Evolutionary conservation across 2,329 filamentous ascomycete genomes (phyloP).

Genomic region (Pleoardoris graminearum): DNA sequence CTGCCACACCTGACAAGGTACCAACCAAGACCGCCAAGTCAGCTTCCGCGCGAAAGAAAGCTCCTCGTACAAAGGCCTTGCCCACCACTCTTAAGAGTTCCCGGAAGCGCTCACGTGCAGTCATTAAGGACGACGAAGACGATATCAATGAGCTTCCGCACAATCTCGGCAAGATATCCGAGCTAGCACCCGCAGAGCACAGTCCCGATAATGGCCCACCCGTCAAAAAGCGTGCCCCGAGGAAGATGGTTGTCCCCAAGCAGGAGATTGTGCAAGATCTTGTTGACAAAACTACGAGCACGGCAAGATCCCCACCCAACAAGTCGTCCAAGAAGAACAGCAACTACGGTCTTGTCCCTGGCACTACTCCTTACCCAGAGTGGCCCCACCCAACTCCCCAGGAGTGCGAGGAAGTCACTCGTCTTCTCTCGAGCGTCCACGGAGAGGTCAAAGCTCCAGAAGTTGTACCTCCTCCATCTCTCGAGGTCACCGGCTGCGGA

Average conservation of each 20-base stretch:
- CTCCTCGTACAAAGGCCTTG: neutral
- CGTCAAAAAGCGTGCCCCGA: conserved; percentile 18
- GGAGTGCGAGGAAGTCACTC: conserved; percentile 70
- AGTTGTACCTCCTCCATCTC: conserved; percentile 69
- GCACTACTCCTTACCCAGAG: conserved; percentile 68
- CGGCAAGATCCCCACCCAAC: conserved; percentile 38
- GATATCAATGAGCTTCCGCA: conserved; percentile 57
- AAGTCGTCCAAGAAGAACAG: conserved; percentile 48
- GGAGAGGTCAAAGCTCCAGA: conserved; percentile 66
- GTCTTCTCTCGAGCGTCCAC: conserved; percentile 67
- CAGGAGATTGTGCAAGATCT: conserved; percentile 28
- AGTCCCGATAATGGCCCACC: conserved; percentile 15
- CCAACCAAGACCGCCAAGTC: conserved; percentile 3
- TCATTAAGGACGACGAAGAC: conserved; percentile 45
- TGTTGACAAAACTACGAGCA: conserved; percentile 29
- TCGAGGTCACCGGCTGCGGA: conserved; percentile 71
- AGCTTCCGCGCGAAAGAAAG: conserved; percentile 8
- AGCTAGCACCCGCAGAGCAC: conserved; percentile 4
- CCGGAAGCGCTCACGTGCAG: conserved; percentile 45
- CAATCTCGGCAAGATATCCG: conserved; percentile 52
- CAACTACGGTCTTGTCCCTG: conserved; percentile 52
- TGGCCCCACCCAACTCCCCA: conserved; percentile 66
- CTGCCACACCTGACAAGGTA: conserved; percentile 40
- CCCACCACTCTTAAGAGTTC: conserved; percentile 25
- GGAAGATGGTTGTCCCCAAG: conserved; percentile 12